Evolutionary conservation across 495 filamentous ascomycete genomes (phyloP).

Genomic region (Penicillium daleae): DNA sequence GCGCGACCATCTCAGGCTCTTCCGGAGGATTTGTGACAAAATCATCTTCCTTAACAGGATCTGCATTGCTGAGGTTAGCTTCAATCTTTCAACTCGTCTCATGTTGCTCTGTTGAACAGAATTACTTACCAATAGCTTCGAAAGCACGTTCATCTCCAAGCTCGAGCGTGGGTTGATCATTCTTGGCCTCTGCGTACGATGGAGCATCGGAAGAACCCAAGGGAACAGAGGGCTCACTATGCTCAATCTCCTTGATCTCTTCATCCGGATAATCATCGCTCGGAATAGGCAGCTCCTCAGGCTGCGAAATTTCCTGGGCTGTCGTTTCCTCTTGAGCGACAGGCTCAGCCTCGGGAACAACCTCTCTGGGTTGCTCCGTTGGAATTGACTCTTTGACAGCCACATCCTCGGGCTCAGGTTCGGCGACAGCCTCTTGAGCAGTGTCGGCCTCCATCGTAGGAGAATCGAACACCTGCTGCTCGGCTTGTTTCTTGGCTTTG

Average conservation of each 20-base stretch:
- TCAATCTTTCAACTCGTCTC: neutral
- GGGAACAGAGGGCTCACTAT: slow-evolving; percentile 10
- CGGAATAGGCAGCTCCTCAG: neutral
- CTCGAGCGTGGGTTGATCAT: neutral
- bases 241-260: slow-evolving; percentile 2
- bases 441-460: neutral
- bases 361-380: slow-evolving; percentile 1
- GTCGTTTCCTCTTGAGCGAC: neutral
- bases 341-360: slow-evolving; percentile 9
- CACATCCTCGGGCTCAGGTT: neutral
- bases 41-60: slow-evolving; percentile 20
- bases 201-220: slow-evolving; percentile 19
- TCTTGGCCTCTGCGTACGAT: slow-evolving; percentile 4
- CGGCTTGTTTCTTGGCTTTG: slow-evolving; percentile 43
- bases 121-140: neutral
- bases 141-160: neutral
- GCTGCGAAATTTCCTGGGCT: neutral
- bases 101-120: neutral
- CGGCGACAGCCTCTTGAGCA: neutral
- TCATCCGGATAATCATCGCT: neutral
- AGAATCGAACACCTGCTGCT: slow-evolving; percentile 15
- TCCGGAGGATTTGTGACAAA: slow-evolving; percentile 10
- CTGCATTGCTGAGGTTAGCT: neutral
- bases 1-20: slow-evolving; percentile 10
- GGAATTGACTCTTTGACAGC: neutral